These are phyloP conservation scores for Mrakia gelida DNA, from an alignment of 768 basidiomycete species.

Conservation along the genomic window DNA sequence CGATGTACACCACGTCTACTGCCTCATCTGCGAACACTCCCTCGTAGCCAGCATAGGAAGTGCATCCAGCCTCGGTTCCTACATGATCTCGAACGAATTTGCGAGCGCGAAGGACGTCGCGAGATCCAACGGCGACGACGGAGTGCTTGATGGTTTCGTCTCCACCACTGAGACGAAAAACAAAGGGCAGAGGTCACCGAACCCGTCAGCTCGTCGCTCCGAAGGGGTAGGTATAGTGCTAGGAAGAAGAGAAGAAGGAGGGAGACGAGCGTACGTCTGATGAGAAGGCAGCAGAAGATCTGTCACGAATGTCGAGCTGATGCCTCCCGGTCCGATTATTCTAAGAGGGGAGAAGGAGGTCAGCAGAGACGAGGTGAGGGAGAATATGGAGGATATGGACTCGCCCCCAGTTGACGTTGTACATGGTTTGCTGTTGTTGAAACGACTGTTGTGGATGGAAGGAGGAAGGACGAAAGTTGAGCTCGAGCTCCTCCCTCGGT, in stretches of 20 bases:
- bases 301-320: constrained; percentile 29
- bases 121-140: background rate
- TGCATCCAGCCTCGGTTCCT: background rate
- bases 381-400: background rate
- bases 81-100: background rate
- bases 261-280: constrained; percentile 10
- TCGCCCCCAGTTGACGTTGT: background rate
- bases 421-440: background rate
- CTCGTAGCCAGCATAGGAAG: background rate
- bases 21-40: background rate
- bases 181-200: no score
- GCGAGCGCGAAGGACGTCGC: no score
- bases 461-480: background rate
- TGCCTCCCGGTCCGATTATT: constrained; percentile 19
- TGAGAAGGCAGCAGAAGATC: constrained; percentile 23
- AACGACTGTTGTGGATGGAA: background rate
- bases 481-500: background rate
- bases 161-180: constrained; percentile 20
- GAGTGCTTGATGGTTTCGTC: constrained; percentile 26
- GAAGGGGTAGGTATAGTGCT: constrained; percentile 23
- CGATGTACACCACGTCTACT: constrained; percentile 11
- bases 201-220: no score
- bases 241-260: constrained; percentile 30
- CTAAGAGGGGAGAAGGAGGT: background rate
- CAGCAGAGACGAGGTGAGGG: background rate